Evolutionary conservation across 352 stramenopile genomes (phyloP).

Genomic region (Pythium phragmiticola): DNA sequence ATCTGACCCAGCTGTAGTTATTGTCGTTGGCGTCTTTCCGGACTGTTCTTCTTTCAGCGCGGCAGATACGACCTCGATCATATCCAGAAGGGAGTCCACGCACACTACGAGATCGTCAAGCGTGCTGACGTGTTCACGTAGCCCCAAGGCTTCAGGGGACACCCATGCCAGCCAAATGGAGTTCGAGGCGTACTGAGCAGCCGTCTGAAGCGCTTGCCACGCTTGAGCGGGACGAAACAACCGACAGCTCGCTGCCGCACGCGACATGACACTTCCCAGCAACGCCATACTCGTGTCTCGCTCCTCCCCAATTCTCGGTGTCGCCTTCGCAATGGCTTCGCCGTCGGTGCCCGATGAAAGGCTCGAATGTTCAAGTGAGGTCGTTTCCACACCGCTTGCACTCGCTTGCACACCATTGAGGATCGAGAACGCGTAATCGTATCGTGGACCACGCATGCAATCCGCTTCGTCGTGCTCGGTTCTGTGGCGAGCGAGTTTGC

Average conservation of each 20-base stretch:
- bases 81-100: slow-evolving; percentile 47
- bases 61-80: slow-evolving; percentile 42
- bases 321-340: background rate
- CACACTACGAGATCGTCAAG: slow-evolving; percentile 34
- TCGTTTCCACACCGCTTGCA: background rate
- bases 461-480: slow-evolving; percentile 3
- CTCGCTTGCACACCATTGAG: background rate
- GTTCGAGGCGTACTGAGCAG: slow-evolving; percentile 55
- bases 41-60: slow-evolving; percentile 26
- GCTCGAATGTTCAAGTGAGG: background rate
- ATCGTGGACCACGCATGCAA: slow-evolving; percentile 10
- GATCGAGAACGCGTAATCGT: slow-evolving; percentile 11
- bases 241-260: slow-evolving; percentile 39
- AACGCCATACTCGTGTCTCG: background rate
- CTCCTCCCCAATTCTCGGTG: background rate
- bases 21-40: slow-evolving; percentile 4
- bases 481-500: background rate
- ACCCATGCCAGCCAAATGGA: slow-evolving; percentile 54
- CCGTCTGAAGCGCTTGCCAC: slow-evolving; percentile 60
- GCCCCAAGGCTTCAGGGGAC: slow-evolving; percentile 36
- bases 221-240: slow-evolving; percentile 44
- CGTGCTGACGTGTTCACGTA: background rate
- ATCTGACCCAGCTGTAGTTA: background rate
- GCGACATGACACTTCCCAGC: slow-evolving; percentile 39
- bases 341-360: background rate